Conservation (phyloP, 2,329 filamentous ascomycete species). For the Calonectria montana region DNA sequence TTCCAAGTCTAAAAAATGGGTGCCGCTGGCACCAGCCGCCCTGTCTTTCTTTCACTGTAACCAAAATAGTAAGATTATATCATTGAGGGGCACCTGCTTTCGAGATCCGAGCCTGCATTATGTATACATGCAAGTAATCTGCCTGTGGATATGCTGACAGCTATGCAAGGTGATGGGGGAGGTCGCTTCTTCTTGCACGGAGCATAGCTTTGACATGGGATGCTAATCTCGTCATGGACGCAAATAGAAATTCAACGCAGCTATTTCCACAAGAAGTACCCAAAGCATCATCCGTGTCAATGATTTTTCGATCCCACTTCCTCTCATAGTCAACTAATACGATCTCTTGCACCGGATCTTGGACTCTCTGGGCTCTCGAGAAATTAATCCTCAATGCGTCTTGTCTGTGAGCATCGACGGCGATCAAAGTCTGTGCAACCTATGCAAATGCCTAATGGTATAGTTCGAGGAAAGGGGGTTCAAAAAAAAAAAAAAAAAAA, state of each 20-base stretch:
- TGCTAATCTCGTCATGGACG: neutral
- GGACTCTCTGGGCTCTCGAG: neutral
- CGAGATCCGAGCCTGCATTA: neutral
- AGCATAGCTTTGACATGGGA: neutral
- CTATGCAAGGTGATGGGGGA: neutral
- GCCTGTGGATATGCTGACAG: neutral
- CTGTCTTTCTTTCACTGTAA: neutral
- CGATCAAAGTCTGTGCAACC: neutral
- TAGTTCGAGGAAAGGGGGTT: neutral
- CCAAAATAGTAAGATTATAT: constrained; percentile 1
- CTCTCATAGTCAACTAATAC: neutral
- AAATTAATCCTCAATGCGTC: neutral
- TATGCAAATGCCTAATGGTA: neutral
- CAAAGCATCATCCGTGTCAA: neutral
- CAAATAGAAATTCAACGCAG: neutral
- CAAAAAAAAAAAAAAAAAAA: neutral
- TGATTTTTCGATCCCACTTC: neutral
- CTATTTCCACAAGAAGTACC: neutral
- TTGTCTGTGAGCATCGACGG: neutral
- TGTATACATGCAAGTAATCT: neutral
- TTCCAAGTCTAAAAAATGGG: neutral
- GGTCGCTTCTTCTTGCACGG: no score
- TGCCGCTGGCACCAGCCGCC: neutral
- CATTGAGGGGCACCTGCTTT: neutral
- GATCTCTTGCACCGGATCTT: neutral